A percentile compares a stretch with the other conserved stretches of the same genome.
Conservation (phyloP, 768 basidiomycete genomes). For the Mycena filopes region DNA sequence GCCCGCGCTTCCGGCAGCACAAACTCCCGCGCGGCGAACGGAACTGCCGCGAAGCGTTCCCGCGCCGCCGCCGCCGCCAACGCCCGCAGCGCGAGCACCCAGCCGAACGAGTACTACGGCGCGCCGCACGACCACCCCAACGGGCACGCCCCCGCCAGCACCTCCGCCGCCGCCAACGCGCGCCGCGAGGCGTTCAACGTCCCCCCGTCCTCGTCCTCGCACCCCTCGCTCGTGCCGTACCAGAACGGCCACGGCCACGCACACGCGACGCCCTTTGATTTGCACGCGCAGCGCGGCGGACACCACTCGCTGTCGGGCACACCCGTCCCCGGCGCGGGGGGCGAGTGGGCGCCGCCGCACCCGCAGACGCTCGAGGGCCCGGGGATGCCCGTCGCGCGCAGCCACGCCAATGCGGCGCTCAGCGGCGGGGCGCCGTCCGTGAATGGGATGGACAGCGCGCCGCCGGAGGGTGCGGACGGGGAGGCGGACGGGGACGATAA, state of each 20-base stretch:
- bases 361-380: constrained; percentile 78
- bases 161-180: constrained; percentile 32
- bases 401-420: constrained; percentile 25
- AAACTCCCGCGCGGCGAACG: constrained; percentile 38
- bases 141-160: constrained; percentile 20
- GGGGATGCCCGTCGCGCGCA: constrained; percentile 77
- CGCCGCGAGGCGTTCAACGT: constrained; percentile 57
- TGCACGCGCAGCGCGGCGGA: constrained; percentile 39
- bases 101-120: constrained; percentile 47
- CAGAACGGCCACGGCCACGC: constrained; percentile 46
- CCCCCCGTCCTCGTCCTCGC: constrained; percentile 60
- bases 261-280: constrained; percentile 54
- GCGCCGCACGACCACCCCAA: constrained; percentile 43
- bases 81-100: constrained; percentile 53
- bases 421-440: background rate
- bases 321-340: constrained; percentile 37
- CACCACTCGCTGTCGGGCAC: constrained; percentile 43
- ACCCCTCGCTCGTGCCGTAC: constrained; percentile 66
- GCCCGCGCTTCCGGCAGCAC: constrained; percentile 35
- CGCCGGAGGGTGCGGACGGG: constrained; percentile 50
- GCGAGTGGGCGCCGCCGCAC: constrained; percentile 61
- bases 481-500: constrained; percentile 72
- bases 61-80: constrained; percentile 50
- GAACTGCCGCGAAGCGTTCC: constrained; percentile 55
- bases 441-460: constrained; percentile 22